phyloP scores from a whole-genome alignment of 805 yeast genomes.

The Hanseniaspora guilliermondii region DNA sequence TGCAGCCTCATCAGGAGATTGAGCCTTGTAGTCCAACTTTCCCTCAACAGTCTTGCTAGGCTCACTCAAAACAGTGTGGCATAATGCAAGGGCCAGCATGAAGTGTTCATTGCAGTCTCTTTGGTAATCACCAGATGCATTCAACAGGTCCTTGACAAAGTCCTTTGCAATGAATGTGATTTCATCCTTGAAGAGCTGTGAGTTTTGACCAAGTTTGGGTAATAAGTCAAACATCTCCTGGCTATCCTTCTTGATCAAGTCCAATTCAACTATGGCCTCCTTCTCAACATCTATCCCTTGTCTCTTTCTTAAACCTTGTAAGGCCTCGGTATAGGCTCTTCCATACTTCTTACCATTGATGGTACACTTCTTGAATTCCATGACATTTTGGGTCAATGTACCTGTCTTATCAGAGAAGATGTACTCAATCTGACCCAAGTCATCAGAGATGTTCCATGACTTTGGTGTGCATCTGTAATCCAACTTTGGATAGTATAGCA shows the following conservation, averaged over 20 bases:
- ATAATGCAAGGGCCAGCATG: conserved; percentile 61
- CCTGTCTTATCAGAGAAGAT: conserved; percentile 79
- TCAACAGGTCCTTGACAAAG: conserved; percentile 50
- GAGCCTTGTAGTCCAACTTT: conserved; percentile 52
- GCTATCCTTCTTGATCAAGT: conserved; percentile 45
- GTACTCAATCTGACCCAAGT: conserved; percentile 74
- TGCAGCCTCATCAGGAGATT: conserved; percentile 81
- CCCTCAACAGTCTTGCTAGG: conserved; percentile 48
- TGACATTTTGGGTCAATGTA: conserved; percentile 68
- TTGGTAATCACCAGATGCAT: conserved; percentile 35
- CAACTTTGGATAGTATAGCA: conserved; percentile 53
- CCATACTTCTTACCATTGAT: conserved; percentile 65
- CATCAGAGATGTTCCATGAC: conserved; percentile 77
- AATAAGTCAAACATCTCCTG: conserved; percentile 44
- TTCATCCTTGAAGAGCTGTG: conserved; percentile 42
- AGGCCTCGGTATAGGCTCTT: conserved; percentile 70
- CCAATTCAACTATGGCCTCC: conserved; percentile 42
- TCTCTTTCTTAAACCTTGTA: conserved; percentile 65
- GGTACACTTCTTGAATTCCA: conserved; percentile 76
- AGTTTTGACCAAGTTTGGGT: conserved; percentile 28
- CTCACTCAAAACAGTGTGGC: conserved; percentile 69
- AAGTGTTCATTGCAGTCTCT: conserved; percentile 55
- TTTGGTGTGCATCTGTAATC: conserved; percentile 79
- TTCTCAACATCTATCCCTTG: conserved; percentile 63
- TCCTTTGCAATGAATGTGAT: conserved; percentile 58